Conservation (phyloP, 345 rosid species). For the Corymbia maculata region DNA sequence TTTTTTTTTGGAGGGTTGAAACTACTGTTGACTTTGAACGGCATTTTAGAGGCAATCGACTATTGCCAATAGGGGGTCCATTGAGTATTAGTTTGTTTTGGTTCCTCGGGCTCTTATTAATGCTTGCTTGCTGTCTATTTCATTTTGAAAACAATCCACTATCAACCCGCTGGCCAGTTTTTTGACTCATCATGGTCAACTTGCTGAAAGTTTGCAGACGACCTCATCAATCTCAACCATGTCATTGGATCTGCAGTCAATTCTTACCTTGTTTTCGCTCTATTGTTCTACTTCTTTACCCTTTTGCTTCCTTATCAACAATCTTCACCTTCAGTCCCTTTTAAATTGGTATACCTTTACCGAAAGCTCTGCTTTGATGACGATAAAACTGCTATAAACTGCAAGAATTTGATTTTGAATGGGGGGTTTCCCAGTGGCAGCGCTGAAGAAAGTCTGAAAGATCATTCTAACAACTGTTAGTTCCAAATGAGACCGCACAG, state of each 20-base stretch:
- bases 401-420: not conserved
- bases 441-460: not conserved
- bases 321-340: not conserved
- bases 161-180: accelerated
- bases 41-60: not conserved
- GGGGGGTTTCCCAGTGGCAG: not conserved
- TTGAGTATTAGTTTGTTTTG: not conserved
- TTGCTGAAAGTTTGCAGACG: not conserved
- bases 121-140: not conserved
- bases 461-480: not conserved
- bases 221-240: not conserved
- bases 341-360: not conserved
- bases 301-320: not conserved
- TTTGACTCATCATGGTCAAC: not conserved
- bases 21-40: not conserved
- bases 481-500: not conserved
- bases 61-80: not conserved
- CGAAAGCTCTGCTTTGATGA: not conserved
- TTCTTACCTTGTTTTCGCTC: not conserved
- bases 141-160: not conserved
- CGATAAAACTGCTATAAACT: not conserved
- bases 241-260: accelerated
- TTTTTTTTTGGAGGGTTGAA: no score
- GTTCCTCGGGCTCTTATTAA: not conserved
- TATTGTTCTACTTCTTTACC: not conserved